A percentile compares a stretch with the other conserved stretches of the same genome.
Conservation (phyloP, 73 alveolate species). For the Effrenium voratum region DNA sequence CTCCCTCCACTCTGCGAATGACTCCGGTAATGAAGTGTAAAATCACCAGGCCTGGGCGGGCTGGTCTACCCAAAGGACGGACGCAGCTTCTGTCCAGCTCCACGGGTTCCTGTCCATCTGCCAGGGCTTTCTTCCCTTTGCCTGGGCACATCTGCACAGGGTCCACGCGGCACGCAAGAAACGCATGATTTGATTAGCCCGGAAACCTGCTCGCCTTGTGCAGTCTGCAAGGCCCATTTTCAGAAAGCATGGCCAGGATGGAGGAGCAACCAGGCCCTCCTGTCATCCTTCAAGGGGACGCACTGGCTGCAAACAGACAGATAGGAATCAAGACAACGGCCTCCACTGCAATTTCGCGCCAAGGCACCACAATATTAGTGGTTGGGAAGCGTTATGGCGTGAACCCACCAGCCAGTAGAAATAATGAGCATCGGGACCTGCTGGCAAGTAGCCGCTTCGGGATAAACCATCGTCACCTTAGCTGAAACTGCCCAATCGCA, state of each 20-base stretch:
- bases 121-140: conserved; percentile 24
- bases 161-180: too few relatives aligned
- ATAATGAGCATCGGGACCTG: conserved; percentile 69
- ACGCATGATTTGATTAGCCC: too few relatives aligned
- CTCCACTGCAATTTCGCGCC: not conserved
- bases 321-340: not conserved
- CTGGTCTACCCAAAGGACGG: conserved; percentile 89
- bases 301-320: not conserved
- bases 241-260: conserved; percentile 68
- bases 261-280: conserved; percentile 93
- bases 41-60: conserved; percentile 61
- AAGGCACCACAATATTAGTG: conserved; percentile 56
- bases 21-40: not conserved
- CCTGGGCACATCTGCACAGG: not conserved
- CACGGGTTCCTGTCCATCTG: conserved; percentile 40
- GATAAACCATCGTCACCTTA: conserved; percentile 67
- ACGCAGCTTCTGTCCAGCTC: conserved; percentile 91
- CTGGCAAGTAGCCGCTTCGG: conserved; percentile 52
- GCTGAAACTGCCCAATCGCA: too few relatives aligned
- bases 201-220: conserved; percentile 22
- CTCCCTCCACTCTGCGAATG: not conserved
- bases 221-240: conserved; percentile 71
- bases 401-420: conserved; percentile 64
- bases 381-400: not conserved
- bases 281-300: conserved; percentile 56